Evolutionary conservation across 495 filamentous ascomycete species (phyloP), one percentile per base, ranked within the genome.

Genomic region (Cercophora sp.): DNA sequence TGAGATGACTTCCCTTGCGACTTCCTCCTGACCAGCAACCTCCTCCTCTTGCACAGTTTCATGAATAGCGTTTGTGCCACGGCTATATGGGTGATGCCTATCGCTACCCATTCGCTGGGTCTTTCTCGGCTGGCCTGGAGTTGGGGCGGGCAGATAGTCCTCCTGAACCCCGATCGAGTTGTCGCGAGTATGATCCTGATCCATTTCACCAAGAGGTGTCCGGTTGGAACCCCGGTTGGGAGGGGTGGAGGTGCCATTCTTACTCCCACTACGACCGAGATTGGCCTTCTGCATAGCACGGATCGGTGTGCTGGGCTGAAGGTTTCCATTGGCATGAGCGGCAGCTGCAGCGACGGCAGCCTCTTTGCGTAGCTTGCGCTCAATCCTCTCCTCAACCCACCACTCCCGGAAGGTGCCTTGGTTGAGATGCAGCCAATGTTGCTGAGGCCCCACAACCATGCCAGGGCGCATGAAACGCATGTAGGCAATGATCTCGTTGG

Each of bases 391-490:
- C 66, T 96, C 92, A 45, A 87, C 83, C 90, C 90, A 99, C 93
- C 93, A 99, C 63, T 97, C 89, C 10, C 93, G 85, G 83, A 99
- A 99, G 18, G 85, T 81, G 10, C 86, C 86, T 72, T 99, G 93
- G 74, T 99, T 96, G 50, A 97, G 83, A 65, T 97, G 93, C 15
- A 99, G 79, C 93, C 93, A 99, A 68, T 99, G 93, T 69, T 99
- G 93, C 62, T 99, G 93, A n/a, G 93, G 93, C 1, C 93, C 93
- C 26, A 99, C 93, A 2, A 99, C 93, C 93, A 99, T 99, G 18
- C 93, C 93, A 0, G 93, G 93, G 27, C 93, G 84, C 93, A 97
- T 99, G 72, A 99, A 99, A 53, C 93, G 84, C 93, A 99, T 97
- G 71, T 89, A 99, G 4, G 93, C 88, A 70, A 99, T 99, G 59